phyloP scores from a whole-genome alignment of 1,139 yeast genomes.

The Diutina neorugosa region DNA sequence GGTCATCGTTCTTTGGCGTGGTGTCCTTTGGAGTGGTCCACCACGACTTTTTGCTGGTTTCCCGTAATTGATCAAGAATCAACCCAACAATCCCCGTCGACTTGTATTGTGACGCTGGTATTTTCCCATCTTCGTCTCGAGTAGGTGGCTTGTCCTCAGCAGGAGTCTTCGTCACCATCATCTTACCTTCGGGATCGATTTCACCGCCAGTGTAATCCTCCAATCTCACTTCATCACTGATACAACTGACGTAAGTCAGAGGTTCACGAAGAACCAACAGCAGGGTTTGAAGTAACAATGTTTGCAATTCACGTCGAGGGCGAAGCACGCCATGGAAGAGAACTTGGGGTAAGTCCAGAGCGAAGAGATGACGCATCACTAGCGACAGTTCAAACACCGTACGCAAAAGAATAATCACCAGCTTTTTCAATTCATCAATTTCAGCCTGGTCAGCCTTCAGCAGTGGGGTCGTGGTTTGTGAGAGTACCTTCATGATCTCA shows the following conservation, averaged over 20 bases:
- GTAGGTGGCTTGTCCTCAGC: neutral
- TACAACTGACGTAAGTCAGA: neutral
- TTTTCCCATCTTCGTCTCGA: neutral
- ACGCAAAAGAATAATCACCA: neutral
- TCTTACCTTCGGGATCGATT: neutral
- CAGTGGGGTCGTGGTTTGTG: neutral
- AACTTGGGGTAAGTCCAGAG: neutral
- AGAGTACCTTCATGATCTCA: neutral
- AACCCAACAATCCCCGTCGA: neutral
- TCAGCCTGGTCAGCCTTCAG: neutral
- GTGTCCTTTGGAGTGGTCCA: neutral
- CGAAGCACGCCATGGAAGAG: neutral
- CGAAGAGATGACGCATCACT: neutral
- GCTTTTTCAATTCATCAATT: neutral
- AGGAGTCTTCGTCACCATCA: constrained; percentile 2
- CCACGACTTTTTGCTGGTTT: neutral
- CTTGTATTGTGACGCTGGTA: neutral
- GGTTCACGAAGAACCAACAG: constrained; percentile 1
- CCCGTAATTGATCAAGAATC: neutral
- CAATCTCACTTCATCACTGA: neutral
- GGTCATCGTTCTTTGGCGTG: neutral
- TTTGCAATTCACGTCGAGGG: neutral
- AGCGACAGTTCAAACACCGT: neutral
- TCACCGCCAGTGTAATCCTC: neutral
- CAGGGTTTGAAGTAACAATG: neutral